Percentiles rank a stretch among this genome's conserved stretches.
These are phyloP conservation scores for Cruciata laevipes DNA, from an alignment of 257 asterid species.

Conservation along the genomic window DNA sequence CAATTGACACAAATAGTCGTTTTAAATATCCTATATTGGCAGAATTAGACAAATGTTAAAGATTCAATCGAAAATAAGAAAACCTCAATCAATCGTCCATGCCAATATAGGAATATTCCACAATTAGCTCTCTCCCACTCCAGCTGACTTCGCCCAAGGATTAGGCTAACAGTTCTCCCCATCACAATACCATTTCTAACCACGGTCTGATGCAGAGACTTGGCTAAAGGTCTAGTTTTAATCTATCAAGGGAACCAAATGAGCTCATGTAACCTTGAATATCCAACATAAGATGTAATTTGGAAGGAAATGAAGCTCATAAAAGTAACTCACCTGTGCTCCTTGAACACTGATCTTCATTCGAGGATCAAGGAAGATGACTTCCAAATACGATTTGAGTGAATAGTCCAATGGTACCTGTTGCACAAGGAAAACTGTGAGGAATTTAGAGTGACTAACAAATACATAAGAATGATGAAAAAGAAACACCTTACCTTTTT, in stretches of 20 bases:
- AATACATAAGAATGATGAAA: constrained; percentile 7
- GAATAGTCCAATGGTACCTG: constrained; percentile 81
- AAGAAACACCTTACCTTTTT: constrained; percentile 26
- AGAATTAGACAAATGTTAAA: not conserved
- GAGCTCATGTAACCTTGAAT: not conserved
- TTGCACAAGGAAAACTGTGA: constrained; percentile 8
- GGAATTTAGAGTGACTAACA: not conserved
- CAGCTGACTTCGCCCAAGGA: constrained; percentile 57
- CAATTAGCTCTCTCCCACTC: constrained; percentile 79
- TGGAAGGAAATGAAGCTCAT: not conserved
- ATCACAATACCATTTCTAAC: constrained; percentile 41
- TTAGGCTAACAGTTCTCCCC: constrained; percentile 50
- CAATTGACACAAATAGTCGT: not conserved
- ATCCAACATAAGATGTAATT: not conserved
- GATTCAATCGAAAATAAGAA: constrained; percentile 1
- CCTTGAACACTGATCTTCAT: constrained; percentile 75
- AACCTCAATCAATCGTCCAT: constrained; percentile 86
- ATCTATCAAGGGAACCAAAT: constrained; percentile 33
- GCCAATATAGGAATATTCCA: constrained; percentile 81
- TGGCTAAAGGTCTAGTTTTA: constrained; percentile 58
- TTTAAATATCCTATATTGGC: not conserved
- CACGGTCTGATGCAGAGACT: constrained; percentile 52
- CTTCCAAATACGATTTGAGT: constrained; percentile 65
- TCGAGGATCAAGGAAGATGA: constrained; percentile 74
- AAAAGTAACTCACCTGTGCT: constrained; percentile 39